A percentile compares a stretch with the other conserved stretches of the same genome.
Conservation (phyloP, 1,284 basidiomycete genomes). For the Mycena sp. region DNA sequence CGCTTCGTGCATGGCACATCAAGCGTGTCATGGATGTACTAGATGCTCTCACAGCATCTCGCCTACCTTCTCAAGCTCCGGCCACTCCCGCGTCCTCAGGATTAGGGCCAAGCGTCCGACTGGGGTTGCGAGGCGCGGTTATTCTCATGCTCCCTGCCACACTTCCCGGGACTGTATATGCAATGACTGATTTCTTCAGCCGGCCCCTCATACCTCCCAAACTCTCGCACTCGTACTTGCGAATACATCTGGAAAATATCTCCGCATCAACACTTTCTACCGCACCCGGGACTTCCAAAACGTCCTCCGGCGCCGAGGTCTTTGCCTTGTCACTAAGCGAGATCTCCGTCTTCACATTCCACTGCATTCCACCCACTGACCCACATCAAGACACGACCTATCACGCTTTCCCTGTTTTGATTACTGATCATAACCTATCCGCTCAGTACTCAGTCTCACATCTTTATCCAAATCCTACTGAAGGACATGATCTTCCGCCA, state of each 20-base stretch:
- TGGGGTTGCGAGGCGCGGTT: constrained; percentile 57
- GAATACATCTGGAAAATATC: constrained; percentile 65
- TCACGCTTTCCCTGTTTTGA: constrained; percentile 65
- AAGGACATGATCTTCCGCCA: constrained; percentile 34
- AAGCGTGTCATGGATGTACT: constrained; percentile 54
- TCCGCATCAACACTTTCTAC: constrained; percentile 46
- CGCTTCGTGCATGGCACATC: constrained; percentile 63
- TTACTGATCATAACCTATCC: constrained; percentile 68
- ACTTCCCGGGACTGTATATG: constrained; percentile 8
- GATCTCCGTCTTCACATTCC: constrained; percentile 62
- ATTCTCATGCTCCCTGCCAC: constrained; percentile 54
- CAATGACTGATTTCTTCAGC: constrained; percentile 57
- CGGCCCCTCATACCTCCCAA: constrained; percentile 65
- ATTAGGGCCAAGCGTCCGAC: not conserved
- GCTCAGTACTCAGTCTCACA: constrained; percentile 57
- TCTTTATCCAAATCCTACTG: constrained; percentile 48
- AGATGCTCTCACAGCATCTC: constrained; percentile 47
- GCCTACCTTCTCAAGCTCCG: constrained; percentile 19
- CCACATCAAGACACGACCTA: constrained; percentile 23
- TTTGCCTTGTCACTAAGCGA: constrained; percentile 51
- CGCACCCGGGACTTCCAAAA: constrained; percentile 11
- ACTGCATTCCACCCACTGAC: constrained; percentile 26
- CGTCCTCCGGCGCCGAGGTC: constrained; percentile 11
- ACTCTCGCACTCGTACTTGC: constrained; percentile 59
- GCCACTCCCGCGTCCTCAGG: constrained; percentile 21